Evolutionary conservation across 805 yeast species (phyloP), one percentile per base, ranked within the genome.

Genomic region (Pichia deserticola): DNA sequence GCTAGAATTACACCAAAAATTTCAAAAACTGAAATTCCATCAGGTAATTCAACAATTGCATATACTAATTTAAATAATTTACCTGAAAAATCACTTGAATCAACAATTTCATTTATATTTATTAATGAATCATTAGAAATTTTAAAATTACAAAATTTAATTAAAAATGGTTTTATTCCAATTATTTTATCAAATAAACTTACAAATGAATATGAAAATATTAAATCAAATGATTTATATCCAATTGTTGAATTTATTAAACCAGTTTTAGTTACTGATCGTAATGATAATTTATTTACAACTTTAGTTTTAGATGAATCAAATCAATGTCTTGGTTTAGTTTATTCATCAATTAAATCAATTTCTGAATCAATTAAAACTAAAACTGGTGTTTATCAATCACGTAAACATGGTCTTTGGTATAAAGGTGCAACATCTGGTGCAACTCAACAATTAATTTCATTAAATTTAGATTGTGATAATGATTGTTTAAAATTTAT

Each of bases 361-460:
- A 81, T 93, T 60, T 69, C 77, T 41, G 90, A 86, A 59, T 93
- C 98, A 11, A 78, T 93, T 57, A 79, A 79, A 52, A 84, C 87
- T 27, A 77, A 79, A 45, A 81, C 87, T 9, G 99, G 99, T 51
- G 96, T 93, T 2, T 93, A 93, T 68, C 97, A 86, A 67, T 88
- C 97, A 8, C 83, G 99, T 60, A 82, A 85, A 60, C 82, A 88
- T 53, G 98, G 95, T 41, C 75, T 93, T 51, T 93, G 99, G 99
- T 86, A 83, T 66, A 93, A 93, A 67, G 99, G 99, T 33, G 84
- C 85, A 49, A 87, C 97, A 2, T 86, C 96, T n/a, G 99, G 99
- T 25, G 95, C 96, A 47, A 87, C 95, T 1, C 99, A 93, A 70
- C 74, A 75, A 57, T 74, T 93, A 44, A 57, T 85, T 28, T 69